Base-by-base conservation (phyloP, 2,329 filamentous ascomycete species). In the Ophiocordyceps unilateralis region DNA sequence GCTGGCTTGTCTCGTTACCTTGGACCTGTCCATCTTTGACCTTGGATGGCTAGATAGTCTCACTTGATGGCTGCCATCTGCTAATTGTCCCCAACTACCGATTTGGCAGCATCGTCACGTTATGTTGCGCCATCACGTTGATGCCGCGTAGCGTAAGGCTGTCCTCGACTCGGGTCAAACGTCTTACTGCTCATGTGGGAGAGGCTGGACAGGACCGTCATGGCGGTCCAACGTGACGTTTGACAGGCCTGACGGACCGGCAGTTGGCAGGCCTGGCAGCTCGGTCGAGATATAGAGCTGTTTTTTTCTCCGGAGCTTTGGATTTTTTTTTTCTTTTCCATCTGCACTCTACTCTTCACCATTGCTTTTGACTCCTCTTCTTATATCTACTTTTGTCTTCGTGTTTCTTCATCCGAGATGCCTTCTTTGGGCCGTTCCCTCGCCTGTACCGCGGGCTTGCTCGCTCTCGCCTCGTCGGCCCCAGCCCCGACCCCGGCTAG, bases 381-480 rank as follows among this genome's bases (percentile, higher is more conserved):
- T 36, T 36, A 1, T 36, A 14, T 30, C 28, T 17, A 15, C 32
- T 9, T 36, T 20, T 36, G n/a, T 20, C 32, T 36, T 30, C 28
- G 14, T 22, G 17, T 41, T 17, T 30, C 28, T 15, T 30, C 28
- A 9, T n/a, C 43, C 22, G 39, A 22, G 30, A 49, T 50, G 46
- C 26, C 44, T 17, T 39, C 43, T 11, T 41, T 30, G 24, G n/a
- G 46, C 24, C 26, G 40, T 30, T 46, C 42, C 23, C 23, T 49
- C 43, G 48, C 47, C 7, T 46, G 48, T 9, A 36, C 44, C 22
- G 51, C 50, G 43, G 46, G 50, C 47, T 24, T 50, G 28, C 46
- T 58, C 17, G 49, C 49, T 41, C 40, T 48, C 17, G 46, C 57
- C 17, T 58, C 62, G 6, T 45, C 52, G 2, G 58, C 50, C 17